Conservation (phyloP, 768 basidiomycete genomes). For the Suillus hirtellus region DNA sequence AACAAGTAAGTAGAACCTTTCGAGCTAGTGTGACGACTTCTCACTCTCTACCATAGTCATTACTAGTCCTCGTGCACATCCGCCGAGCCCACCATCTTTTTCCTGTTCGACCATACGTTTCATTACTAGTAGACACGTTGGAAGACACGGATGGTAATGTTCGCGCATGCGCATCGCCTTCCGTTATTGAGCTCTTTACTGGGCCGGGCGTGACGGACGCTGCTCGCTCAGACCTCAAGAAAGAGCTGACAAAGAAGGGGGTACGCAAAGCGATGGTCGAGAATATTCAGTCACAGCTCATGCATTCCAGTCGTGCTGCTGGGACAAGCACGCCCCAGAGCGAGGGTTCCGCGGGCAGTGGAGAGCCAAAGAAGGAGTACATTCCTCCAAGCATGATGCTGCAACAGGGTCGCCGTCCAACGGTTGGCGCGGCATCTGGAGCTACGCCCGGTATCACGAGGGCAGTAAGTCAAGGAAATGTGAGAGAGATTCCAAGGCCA, state of each 20-base stretch:
- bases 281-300: conserved; percentile 66
- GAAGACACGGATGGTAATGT: conserved; percentile 92
- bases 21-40: conserved; percentile 2
- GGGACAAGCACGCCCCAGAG: conserved; percentile 47
- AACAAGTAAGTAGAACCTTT: conserved; percentile 63
- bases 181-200: conserved; percentile 83
- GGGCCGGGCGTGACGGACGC: conserved; percentile 80
- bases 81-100: conserved; percentile 71
- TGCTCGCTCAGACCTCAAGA: conserved; percentile 92
- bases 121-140: conserved; percentile 77
- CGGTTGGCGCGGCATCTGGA: conserved; percentile 31
- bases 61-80: conserved; percentile 70
- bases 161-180: conserved; percentile 79
- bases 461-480: conserved; percentile 49
- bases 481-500: conserved; percentile 54
- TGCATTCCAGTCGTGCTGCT: conserved; percentile 43
- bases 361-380: conserved; percentile 52
- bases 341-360: conserved; percentile 65
- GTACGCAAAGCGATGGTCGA: conserved; percentile 90
- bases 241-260: conserved; percentile 80
- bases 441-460: conserved; percentile 39
- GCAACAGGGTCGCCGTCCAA: conserved; percentile 50
- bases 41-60: conserved; percentile 40
- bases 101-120: conserved; percentile 79
- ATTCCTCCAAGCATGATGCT: conserved; percentile 75